Evolutionary conservation across 2,329 filamentous ascomycete species (phyloP), one percentile per base, ranked within the genome.

Genomic region (Cladophialophora psammophila): DNA sequence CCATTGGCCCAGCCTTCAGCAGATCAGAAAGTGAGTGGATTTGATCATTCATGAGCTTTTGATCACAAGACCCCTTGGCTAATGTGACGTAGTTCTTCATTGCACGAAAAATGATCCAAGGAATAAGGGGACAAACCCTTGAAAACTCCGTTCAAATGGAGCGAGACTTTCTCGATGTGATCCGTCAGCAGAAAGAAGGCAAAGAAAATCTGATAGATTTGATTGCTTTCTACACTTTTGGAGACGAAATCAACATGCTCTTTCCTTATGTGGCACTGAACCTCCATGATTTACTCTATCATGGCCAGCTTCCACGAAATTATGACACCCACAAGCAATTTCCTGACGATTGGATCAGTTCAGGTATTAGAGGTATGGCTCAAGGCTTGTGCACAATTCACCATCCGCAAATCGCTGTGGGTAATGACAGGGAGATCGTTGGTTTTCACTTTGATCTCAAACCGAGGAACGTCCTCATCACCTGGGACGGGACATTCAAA

Each of bases 151-250:
- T 55, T 35, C 53, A 55, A 26, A 55, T 55, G 53, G 53, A 55
- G 53, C 53, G 53, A 35, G 53, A 55, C 35, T 55, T 55, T 36
- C 53, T 55, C 53, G 53, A 55, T 13, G 53, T 55, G 31, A 55
- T 55, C 35, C 53, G 53, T 20, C 53, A 35, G 13, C 53, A 55
- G 31, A 34, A 20, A 34, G 31, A 55, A 55, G 35, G 35, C 31
- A 55, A 55, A 36, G 53, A 35, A 20, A 55, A 55, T 8, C 26
- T 55, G 53, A 55, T 55, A 34, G 53, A 55, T 35, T 55, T 55
- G 53, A 35, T 55, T n/a, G 53, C 53, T 31, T 55, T 55, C 31
- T 55, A 55, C 53, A 55, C 53, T 20, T 55, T 55, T 35, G 53
- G 53, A n/a, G 53, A 55, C 18, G 53, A 55, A 26, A 55, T 55